phyloP scores from a whole-genome alignment of 2,329 filamentous ascomycete genomes.

The Xenoacremonium recifei region DNA sequence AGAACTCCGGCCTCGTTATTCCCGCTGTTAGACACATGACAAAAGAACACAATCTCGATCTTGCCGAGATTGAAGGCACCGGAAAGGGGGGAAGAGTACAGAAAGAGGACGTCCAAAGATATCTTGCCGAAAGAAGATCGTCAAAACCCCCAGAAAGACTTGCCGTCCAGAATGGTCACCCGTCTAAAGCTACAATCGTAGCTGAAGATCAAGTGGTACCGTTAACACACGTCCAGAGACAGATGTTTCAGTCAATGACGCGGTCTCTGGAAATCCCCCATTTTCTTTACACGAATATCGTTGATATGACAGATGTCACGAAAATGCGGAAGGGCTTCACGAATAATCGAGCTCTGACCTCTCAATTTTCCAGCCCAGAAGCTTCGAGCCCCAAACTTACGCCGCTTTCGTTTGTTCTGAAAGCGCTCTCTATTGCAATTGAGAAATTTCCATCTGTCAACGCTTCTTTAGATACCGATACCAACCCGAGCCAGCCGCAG shows the following conservation, averaged over 20 bases:
- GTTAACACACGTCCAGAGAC: conserved; percentile 2
- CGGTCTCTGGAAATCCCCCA: conserved; percentile 8
- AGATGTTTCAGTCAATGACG: conserved; percentile 13
- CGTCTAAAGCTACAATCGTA: not conserved
- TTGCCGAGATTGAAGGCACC: not conserved
- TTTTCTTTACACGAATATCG: conserved; percentile 10
- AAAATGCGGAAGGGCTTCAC: not conserved
- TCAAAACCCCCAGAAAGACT: too few relatives aligned
- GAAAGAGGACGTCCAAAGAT: conserved; percentile 8
- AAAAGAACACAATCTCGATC: conserved; percentile 2
- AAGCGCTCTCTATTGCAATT: conserved; percentile 7
- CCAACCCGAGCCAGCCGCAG: not conserved
- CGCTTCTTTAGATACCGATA: not conserved
- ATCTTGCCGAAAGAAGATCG: too few relatives aligned
- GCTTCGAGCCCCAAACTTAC: conserved; percentile 1
- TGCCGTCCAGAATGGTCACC: not conserved
- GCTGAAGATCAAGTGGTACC: conserved; percentile 1
- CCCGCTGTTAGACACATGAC: conserved; percentile 6
- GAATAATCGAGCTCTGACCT: not conserved
- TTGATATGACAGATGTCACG: conserved; percentile 5
- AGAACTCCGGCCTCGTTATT: not conserved
- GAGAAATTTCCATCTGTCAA: conserved; percentile 2
- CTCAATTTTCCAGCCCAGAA: not conserved
- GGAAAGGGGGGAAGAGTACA: conserved; percentile 7
- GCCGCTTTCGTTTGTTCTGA: conserved; percentile 5